Percentiles rank a stretch among this genome's conserved stretches.
Evolutionary conservation across 768 basidiomycete genomes (phyloP).

Genomic region (Boletus vinaceobasis): DNA sequence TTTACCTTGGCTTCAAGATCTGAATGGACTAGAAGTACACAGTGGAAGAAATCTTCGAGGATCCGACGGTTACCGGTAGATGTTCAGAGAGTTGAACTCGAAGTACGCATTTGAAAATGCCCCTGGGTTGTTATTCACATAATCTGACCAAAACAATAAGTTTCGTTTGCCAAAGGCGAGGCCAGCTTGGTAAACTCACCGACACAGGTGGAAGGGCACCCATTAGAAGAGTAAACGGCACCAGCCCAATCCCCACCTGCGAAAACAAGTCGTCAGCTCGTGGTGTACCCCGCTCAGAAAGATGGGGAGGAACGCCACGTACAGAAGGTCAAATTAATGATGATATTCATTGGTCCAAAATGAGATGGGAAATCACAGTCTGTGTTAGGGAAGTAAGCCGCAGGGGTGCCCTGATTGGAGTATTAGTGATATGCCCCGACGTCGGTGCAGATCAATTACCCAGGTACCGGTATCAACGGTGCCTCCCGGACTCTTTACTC

Average conservation of each 20-base stretch:
- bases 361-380: slow-evolving; percentile 14
- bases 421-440: not conserved
- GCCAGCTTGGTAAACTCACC: slow-evolving; percentile 15
- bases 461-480: slow-evolving; percentile 23
- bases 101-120: slow-evolving; percentile 21
- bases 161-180: not conserved
- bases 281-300: not conserved
- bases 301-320: not conserved
- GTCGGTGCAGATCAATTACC: slow-evolving; percentile 10
- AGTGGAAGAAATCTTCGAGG: not conserved
- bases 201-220: slow-evolving; percentile 27
- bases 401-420: slow-evolving; percentile 10
- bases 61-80: slow-evolving; percentile 12
- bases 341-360: slow-evolving; percentile 17
- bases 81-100: slow-evolving; percentile 21
- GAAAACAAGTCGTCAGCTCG: not conserved
- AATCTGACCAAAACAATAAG: slow-evolving; percentile 44
- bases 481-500: slow-evolving; percentile 25
- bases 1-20: not conserved
- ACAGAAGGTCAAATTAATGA: slow-evolving; percentile 23
- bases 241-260: slow-evolving; percentile 33
- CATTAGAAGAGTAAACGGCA: slow-evolving; percentile 8
- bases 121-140: slow-evolving; percentile 38
- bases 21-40: not conserved
- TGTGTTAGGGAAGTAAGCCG: slow-evolving; percentile 14